phyloP scores from a whole-genome alignment of 2,329 filamentous ascomycete genomes.

The Zalaria obscura region DNA sequence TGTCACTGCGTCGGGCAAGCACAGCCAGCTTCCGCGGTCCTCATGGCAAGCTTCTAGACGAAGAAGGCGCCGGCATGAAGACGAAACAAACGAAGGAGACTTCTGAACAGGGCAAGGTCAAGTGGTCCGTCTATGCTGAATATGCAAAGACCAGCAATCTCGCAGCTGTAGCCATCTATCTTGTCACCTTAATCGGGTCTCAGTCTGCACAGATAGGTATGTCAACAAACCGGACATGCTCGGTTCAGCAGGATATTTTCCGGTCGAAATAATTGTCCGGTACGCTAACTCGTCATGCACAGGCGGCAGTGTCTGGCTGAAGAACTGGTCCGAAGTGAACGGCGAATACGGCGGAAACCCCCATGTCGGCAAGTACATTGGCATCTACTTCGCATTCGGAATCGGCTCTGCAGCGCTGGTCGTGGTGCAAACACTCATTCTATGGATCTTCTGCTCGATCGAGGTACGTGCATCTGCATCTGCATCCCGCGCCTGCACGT shows the following conservation, averaged over 20 bases:
- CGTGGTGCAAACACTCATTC: conserved; percentile 79
- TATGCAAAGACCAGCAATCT: conserved; percentile 94
- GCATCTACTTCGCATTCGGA: conserved; percentile 90
- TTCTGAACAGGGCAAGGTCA: conserved; percentile 90
- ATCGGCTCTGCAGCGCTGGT: conserved; percentile 74
- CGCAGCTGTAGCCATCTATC: conserved; percentile 66
- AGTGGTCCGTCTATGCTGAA: conserved; percentile 87
- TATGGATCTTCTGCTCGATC: conserved; percentile 99
- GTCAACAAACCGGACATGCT: conserved; percentile 12
- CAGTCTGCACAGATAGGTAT: conserved; percentile 70
- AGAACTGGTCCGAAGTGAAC: conserved; percentile 79
- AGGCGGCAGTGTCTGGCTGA: conserved; percentile 83
- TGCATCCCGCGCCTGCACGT: no score
- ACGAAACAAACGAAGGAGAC: conserved; percentile 80
- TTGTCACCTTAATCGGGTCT: conserved; percentile 60
- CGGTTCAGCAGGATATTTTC: neutral
- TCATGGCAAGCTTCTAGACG: conserved; percentile 70
- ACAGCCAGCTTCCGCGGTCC: conserved; percentile 80
- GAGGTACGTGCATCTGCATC: conserved; percentile 44
- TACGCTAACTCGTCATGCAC: conserved; percentile 12
- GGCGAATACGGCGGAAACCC: conserved; percentile 52
- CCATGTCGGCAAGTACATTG: conserved; percentile 76
- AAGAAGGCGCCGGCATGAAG: conserved; percentile 57
- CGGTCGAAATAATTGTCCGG: neutral
- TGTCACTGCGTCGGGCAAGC: conserved; percentile 77